Percentiles rank a stretch among this genome's conserved stretches.
Conservation (phyloP, 129 eudicot species). For the Kitagawia praeruptora region DNA sequence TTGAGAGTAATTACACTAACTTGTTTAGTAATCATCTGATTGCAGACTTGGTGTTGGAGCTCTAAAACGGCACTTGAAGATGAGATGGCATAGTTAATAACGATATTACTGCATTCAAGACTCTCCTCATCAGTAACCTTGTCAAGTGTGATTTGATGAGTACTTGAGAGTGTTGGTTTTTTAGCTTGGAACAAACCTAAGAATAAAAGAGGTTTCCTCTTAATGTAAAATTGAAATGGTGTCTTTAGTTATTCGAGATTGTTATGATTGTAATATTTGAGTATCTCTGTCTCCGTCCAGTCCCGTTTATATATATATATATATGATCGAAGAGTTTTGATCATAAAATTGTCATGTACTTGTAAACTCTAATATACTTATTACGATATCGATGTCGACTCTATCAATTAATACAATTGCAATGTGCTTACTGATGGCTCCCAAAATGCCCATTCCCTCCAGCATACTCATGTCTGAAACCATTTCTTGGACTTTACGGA, state of each 20-base stretch:
- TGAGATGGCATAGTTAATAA: slow-evolving; percentile 14
- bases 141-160: background rate
- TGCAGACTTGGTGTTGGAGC: slow-evolving; percentile 86
- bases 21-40: slow-evolving; percentile 10
- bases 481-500: too few relatives aligned
- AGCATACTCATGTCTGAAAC: too few relatives aligned
- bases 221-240: slow-evolving; percentile 6
- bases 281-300: too few relatives aligned
- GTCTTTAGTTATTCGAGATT: slow-evolving; percentile 8
- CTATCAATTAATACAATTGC: too few relatives aligned
- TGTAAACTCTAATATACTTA: too few relatives aligned
- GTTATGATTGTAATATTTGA: slow-evolving; percentile 15
- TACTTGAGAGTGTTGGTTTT: background rate
- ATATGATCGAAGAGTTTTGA: too few relatives aligned
- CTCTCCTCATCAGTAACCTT: slow-evolving; percentile 14
- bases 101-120: slow-evolving; percentile 17
- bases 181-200: slow-evolving; percentile 1
- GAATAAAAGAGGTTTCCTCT: slow-evolving; percentile 20
- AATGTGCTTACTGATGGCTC: too few relatives aligned
- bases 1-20: slow-evolving; percentile 2
- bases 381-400: too few relatives aligned
- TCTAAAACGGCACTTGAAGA: slow-evolving; percentile 24
- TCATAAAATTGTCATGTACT: too few relatives aligned
- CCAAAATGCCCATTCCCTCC: too few relatives aligned
- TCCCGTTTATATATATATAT: too few relatives aligned